Evolutionary conservation across 2,329 filamentous ascomycete species (phyloP).

Genomic region (Xylaria sp.): DNA sequence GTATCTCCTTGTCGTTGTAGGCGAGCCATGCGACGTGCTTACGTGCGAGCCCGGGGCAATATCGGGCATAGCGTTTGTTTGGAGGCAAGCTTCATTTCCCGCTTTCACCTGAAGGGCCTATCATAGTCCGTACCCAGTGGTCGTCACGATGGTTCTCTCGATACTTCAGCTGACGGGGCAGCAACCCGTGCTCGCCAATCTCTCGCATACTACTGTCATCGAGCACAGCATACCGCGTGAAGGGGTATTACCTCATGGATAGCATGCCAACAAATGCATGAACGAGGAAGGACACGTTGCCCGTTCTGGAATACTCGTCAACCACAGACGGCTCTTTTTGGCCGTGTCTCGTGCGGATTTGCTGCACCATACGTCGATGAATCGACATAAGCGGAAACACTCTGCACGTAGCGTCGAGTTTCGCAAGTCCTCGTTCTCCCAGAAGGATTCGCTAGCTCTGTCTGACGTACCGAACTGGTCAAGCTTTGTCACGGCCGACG

Average conservation of each 20-base stretch:
- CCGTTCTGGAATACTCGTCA: conserved; percentile 13
- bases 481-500: conserved; percentile 5
- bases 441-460: conserved; percentile 19
- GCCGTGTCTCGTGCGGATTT: conserved; percentile 11
- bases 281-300: conserved; percentile 7
- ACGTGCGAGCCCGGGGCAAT: conserved; percentile 17
- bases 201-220: not conserved
- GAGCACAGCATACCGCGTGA: not conserved
- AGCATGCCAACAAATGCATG: not conserved
- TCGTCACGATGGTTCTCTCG: not conserved
- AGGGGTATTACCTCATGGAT: not conserved
- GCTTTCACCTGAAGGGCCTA: not conserved
- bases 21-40: conserved; percentile 3
- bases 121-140: conserved; percentile 2
- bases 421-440: not conserved
- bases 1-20: conserved; percentile 1
- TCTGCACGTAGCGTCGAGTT: conserved; percentile 21
- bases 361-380: conserved; percentile 24
- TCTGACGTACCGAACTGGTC: conserved; percentile 26
- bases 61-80: conserved; percentile 4
- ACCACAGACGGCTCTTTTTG: conserved; percentile 17
- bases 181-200: not conserved
- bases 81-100: conserved; percentile 17
- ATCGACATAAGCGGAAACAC: conserved; percentile 25
- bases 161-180: not conserved